Evolutionary conservation across 2,329 filamentous ascomycete genomes (phyloP), one percentile per base, ranked within the genome.

Genomic region (Salinomyces thailandicus): DNA sequence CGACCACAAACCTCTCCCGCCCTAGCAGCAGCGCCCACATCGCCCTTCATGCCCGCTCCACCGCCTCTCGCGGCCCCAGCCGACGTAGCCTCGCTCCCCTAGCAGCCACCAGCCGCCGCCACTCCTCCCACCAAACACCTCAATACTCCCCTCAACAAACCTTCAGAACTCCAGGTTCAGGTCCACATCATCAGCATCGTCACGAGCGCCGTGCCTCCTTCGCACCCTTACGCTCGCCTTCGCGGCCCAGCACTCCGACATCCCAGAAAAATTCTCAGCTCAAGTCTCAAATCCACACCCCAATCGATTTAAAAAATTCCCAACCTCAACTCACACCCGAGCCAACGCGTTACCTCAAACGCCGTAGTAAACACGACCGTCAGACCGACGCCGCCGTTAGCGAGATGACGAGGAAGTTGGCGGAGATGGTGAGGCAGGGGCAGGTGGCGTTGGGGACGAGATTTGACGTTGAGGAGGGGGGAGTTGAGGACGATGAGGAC

Each of bases 371-470:
- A 34, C 81, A 83, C 39, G 85, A 94, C 50, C 70, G 77, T 31
- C 79, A 87, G 49, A 74, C 83, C 5, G 86, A 96, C 49, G 75
- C 79, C 29, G 78, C 81, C 35, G 81, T 96, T 49, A 77, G 77
- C 33, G 75, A 80, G 17, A 77, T 96, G 60, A 93, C 91, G 55
- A 71, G 75, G 32, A 77, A 82, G 49, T 65, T 96, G 32, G 75
- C 82, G 53, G 81, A 79, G 20, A 85, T 98, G 81, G 93, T 98
- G 37, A 72, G 79, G 2, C 81, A 96, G 60, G 91, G 87, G 1
- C 81, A 81, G 49, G 81, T 91, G 58, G 91, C 91, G 2, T 62
- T 98, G 13, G 87, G 66, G 5, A 65, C 60, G 14, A 67, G 62
- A 40, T 52, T 64, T 18, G 58, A 63, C 18, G 46, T 60, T 5